Percentiles rank a stretch among this genome's conserved stretches.
Evolutionary conservation across 306 rosid genomes (phyloP).

Genomic region (Geum urbanum): DNA sequence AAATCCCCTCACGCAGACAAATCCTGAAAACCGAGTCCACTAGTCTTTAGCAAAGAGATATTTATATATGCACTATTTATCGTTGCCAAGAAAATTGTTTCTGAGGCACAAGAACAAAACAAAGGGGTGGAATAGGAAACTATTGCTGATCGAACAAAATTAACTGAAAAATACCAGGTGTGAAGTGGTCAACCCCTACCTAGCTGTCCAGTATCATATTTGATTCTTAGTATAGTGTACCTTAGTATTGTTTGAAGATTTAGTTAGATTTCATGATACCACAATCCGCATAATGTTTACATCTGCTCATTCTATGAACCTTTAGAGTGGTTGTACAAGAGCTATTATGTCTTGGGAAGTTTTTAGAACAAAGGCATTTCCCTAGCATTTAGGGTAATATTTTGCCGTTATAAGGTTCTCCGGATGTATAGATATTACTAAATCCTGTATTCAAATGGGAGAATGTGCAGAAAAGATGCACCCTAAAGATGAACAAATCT

Average conservation of each 20-base stretch:
- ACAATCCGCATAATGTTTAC: not conserved
- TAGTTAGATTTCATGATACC: not conserved
- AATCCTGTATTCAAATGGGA: not conserved
- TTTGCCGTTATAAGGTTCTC: not conserved
- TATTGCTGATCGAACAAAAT: not conserved
- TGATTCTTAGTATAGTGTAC: not conserved
- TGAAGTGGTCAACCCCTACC: not conserved
- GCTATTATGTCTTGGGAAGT: not conserved
- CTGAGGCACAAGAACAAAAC: not conserved
- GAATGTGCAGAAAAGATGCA: not conserved
- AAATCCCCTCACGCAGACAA: conserved; percentile 85
- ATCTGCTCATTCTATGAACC: not conserved
- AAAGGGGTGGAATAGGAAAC: not conserved
- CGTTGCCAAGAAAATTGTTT: not conserved
- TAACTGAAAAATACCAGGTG: not conserved
- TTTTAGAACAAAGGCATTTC: conserved; percentile 1
- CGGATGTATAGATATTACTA: not conserved
- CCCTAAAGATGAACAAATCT: not conserved
- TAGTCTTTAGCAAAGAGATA: not conserved
- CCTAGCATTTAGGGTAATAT: not conserved
- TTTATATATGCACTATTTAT: not conserved
- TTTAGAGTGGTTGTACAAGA: not conserved
- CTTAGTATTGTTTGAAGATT: not conserved
- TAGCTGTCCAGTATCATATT: not conserved
- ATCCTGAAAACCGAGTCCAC: conserved; percentile 52